These are phyloP conservation scores for Paraphoma sp. DNA, from an alignment of 2,329 filamentous ascomycete species.

Conservation along the genomic window DNA sequence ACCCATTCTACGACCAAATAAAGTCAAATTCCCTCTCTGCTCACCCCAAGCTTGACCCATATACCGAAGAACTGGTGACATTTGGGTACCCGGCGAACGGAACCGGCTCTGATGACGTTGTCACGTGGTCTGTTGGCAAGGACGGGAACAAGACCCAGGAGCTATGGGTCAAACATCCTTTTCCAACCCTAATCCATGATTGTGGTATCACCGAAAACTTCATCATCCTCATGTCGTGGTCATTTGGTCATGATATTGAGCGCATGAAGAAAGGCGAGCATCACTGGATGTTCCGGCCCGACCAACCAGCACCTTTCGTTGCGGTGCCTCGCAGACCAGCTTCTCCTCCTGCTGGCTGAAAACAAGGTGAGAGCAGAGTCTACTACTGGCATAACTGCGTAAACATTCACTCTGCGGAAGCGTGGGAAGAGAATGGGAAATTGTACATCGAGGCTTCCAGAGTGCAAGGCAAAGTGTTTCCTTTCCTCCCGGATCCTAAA, in stretches of 20 bases:
- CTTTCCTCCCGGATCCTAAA: neutral
- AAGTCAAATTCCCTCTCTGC: neutral
- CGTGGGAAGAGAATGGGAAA: neutral
- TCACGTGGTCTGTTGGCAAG: neutral
- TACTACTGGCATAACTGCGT: neutral
- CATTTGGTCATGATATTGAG: constrained; percentile 33
- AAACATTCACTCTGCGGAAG: neutral
- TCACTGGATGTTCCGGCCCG: constrained; percentile 34
- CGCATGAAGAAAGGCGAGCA: constrained; percentile 36
- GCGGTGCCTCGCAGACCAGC: neutral
- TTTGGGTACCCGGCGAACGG: neutral
- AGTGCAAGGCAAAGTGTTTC: neutral
- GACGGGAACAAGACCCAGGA: neutral
- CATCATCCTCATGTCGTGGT: constrained; percentile 36
- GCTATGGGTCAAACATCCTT: neutral
- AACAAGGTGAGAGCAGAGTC: neutral
- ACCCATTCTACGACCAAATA: neutral
- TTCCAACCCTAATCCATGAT: neutral
- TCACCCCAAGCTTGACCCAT: neutral
- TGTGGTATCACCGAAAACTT: constrained; percentile 17
- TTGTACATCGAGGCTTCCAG: neutral
- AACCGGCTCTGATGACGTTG: neutral
- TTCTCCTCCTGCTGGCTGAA: neutral
- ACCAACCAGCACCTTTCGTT: neutral
- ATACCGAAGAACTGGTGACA: neutral